Evolutionary conservation across 495 filamentous ascomycete genomes (phyloP).

Genomic region (Talaromyces thailandensis): DNA sequence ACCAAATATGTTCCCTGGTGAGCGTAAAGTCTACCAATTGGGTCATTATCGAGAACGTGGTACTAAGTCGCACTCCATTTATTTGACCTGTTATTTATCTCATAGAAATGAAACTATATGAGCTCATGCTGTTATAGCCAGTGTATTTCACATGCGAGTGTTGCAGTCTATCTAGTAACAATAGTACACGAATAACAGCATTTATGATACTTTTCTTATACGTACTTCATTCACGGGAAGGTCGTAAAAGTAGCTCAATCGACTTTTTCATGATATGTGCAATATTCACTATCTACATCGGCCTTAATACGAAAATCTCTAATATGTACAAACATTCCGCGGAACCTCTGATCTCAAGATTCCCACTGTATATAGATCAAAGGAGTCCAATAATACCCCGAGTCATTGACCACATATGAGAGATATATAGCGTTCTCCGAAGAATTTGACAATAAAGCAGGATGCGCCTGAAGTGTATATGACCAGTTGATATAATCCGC

Average conservation of each 20-base stretch:
- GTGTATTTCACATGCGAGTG: too few relatives aligned
- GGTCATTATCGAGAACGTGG: not conserved
- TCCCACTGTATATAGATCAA: slow-evolving; percentile 15
- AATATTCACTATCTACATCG: not conserved
- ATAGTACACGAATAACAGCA: too few relatives aligned
- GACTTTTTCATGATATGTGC: not conserved
- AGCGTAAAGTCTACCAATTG: not conserved
- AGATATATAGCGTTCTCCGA: slow-evolving; percentile 19
- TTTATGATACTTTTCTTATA: too few relatives aligned
- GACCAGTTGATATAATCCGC: slow-evolving; percentile 13
- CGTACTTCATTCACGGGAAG: too few relatives aligned
- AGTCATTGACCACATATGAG: slow-evolving; percentile 16
- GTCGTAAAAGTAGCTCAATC: too few relatives aligned
- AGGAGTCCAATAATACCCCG: slow-evolving; percentile 13
- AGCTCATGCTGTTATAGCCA: not conserved
- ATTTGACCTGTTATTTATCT: not conserved
- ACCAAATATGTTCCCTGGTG: not conserved
- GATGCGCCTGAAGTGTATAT: slow-evolving; percentile 20
- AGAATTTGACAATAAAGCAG: slow-evolving; percentile 9
- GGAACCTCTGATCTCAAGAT: not conserved
- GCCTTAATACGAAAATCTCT: not conserved
- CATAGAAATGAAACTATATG: not conserved
- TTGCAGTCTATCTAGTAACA: too few relatives aligned
- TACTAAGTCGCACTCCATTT: not conserved
- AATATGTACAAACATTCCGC: not conserved